A percentile compares a stretch with the other conserved stretches of the same genome.
These are phyloP conservation scores for Trichoderma oligosporum DNA, from an alignment of 2,329 filamentous ascomycete species.

Conservation along the genomic window DNA sequence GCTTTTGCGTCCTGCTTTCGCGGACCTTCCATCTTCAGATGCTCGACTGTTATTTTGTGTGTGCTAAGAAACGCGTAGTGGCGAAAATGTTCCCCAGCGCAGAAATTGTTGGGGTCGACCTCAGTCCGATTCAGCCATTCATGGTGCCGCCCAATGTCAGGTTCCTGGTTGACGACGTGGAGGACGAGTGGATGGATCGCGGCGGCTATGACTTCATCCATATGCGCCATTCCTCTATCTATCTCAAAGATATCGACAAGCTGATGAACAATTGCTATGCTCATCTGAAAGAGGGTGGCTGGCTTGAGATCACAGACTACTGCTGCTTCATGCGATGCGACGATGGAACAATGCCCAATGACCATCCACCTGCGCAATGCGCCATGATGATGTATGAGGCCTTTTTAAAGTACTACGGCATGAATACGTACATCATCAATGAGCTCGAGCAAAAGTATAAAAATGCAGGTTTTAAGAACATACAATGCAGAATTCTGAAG, in stretches of 20 bases:
- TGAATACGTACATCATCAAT: conserved; percentile 22
- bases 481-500: conserved; percentile 35
- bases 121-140: conserved; percentile 39
- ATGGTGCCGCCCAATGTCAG: conserved; percentile 41
- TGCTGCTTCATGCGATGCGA: conserved; percentile 35
- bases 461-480: conserved; percentile 23
- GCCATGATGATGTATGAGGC: conserved; percentile 20
- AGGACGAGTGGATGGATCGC: conserved; percentile 31
- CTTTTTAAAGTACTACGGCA: conserved; percentile 21
- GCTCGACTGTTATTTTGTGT: too few relatives aligned
- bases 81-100: conserved; percentile 36
- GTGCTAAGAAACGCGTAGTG: conserved; percentile 19
- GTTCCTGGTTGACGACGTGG: conserved; percentile 37
- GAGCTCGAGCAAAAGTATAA: conserved; percentile 20
- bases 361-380: conserved; percentile 20
- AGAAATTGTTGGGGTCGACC: conserved; percentile 37
- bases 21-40: neutral
- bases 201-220: conserved; percentile 32
- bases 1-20: neutral
- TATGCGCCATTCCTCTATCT: conserved; percentile 27
- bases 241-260: conserved; percentile 21
- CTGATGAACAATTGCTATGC: conserved; percentile 23
- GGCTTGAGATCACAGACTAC: conserved; percentile 42
- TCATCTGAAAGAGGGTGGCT: conserved; percentile 41
- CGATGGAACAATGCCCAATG: conserved; percentile 30